A percentile compares a stretch with the other conserved stretches of the same genome.
Evolutionary conservation across 352 stramenopile genomes (phyloP).

Genomic region (Peronospora belbahrii): DNA sequence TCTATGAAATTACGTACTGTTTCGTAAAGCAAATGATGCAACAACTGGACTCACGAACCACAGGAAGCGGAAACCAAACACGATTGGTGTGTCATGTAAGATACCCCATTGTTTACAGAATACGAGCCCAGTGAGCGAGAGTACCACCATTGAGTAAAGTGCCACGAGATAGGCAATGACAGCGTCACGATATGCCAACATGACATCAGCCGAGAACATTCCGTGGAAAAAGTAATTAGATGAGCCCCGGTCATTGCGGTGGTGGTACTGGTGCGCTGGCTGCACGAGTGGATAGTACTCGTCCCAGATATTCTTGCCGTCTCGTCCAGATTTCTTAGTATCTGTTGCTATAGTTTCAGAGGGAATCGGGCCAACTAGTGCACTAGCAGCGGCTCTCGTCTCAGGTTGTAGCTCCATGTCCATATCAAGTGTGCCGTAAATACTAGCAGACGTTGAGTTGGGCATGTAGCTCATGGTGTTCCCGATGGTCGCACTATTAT

Average conservation of each 20-base stretch:
- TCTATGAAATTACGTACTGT: conserved; percentile 34
- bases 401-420: conserved; percentile 13
- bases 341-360: conserved; percentile 1
- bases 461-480: conserved; percentile 22
- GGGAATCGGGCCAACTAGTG: conserved; percentile 21
- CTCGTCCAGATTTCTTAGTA: conserved; percentile 17
- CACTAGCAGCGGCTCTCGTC: conserved; percentile 8
- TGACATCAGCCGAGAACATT: conserved; percentile 83
- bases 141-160: conserved; percentile 70
- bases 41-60: conserved; percentile 70
- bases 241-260: conserved; percentile 59
- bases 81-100: conserved; percentile 32
- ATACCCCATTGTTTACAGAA: conserved; percentile 83
- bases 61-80: conserved; percentile 49
- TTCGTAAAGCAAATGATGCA: conserved; percentile 62
- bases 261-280: conserved; percentile 70
- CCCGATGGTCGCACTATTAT: conserved; percentile 20
- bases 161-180: conserved; percentile 75
- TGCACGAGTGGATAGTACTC: conserved; percentile 86
- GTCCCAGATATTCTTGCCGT: conserved; percentile 72
- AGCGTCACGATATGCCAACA: conserved; percentile 75
- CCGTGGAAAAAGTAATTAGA: conserved; percentile 84
- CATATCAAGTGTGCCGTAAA: conserved; percentile 38
- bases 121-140: conserved; percentile 72
- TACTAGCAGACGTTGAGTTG: conserved; percentile 10